phyloP scores from a whole-genome alignment of 1,284 basidiomycete species.

The Lentinus polychrous region DNA sequence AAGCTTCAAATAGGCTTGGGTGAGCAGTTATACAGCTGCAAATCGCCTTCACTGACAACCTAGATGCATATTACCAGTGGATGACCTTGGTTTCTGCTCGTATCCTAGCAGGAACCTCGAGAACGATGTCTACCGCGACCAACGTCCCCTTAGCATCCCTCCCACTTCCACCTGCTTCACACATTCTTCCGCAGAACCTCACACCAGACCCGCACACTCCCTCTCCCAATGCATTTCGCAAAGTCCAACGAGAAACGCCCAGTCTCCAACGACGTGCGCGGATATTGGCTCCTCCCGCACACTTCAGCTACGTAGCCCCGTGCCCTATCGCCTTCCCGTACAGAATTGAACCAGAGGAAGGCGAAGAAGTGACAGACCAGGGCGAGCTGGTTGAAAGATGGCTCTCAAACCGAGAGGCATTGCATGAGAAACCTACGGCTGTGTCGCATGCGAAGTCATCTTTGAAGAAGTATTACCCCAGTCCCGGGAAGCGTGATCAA shows the following conservation, averaged over 20 bases:
- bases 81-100: too few relatives aligned
- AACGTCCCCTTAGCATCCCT: conserved; percentile 49
- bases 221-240: conserved; percentile 43
- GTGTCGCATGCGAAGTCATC: not conserved
- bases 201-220: conserved; percentile 60
- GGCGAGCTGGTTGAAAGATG: conserved; percentile 64
- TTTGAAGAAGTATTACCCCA: conserved; percentile 39
- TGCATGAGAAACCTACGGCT: conserved; percentile 24
- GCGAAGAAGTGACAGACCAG: conserved; percentile 44
- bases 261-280: conserved; percentile 71
- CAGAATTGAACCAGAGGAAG: conserved; percentile 50
- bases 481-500: conserved; percentile 42
- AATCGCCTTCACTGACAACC: too few relatives aligned
- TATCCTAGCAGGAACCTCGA: not conserved
- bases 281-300: conserved; percentile 49
- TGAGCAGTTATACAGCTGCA: too few relatives aligned
- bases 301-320: conserved; percentile 82
- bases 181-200: conserved; percentile 62
- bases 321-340: conserved; percentile 85
- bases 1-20: too few relatives aligned
- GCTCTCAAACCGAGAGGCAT: conserved; percentile 58
- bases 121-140: conserved; percentile 8
- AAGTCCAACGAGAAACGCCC: conserved; percentile 45
- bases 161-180: conserved; percentile 53
- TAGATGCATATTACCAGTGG: too few relatives aligned